phyloP scores from a whole-genome alignment of 768 basidiomycete genomes.

The Tylopilus sp. region DNA sequence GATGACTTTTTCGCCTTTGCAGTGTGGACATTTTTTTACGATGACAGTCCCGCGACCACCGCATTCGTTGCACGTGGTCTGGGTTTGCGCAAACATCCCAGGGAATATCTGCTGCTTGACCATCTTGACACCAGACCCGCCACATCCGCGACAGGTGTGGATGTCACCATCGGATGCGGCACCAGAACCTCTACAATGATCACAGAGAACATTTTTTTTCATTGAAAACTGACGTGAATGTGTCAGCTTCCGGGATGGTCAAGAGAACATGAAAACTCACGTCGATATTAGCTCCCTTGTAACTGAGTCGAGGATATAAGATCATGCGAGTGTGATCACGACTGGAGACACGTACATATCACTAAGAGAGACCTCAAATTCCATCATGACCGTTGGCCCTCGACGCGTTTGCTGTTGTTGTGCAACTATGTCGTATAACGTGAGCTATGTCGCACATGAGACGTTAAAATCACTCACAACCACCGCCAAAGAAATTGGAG shows the following conservation, averaged over 20 bases:
- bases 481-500: constrained; percentile 85
- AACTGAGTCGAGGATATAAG: constrained; percentile 42
- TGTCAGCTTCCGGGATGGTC: neutral
- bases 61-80: constrained; percentile 81
- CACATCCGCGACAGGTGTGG: constrained; percentile 80
- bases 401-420: constrained; percentile 61
- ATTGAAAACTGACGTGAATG: constrained; percentile 72
- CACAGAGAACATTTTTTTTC: constrained; percentile 89
- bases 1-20: constrained; percentile 75
- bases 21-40: constrained; percentile 75
- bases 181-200: constrained; percentile 94
- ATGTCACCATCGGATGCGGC: constrained; percentile 88
- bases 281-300: constrained; percentile 83
- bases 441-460: neutral
- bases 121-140: constrained; percentile 81
- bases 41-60: constrained; percentile 80
- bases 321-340: neutral
- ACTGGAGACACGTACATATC: constrained; percentile 58
- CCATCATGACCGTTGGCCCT: constrained; percentile 72
- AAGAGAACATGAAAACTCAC: constrained; percentile 35
- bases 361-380: constrained; percentile 83
- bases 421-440: constrained; percentile 12
- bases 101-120: constrained; percentile 92
- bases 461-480: constrained; percentile 47
- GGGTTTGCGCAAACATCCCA: constrained; percentile 91